Evolutionary conservation across 2,329 filamentous ascomycete species (phyloP).

Genomic region (Pseudocercospora cruenta): DNA sequence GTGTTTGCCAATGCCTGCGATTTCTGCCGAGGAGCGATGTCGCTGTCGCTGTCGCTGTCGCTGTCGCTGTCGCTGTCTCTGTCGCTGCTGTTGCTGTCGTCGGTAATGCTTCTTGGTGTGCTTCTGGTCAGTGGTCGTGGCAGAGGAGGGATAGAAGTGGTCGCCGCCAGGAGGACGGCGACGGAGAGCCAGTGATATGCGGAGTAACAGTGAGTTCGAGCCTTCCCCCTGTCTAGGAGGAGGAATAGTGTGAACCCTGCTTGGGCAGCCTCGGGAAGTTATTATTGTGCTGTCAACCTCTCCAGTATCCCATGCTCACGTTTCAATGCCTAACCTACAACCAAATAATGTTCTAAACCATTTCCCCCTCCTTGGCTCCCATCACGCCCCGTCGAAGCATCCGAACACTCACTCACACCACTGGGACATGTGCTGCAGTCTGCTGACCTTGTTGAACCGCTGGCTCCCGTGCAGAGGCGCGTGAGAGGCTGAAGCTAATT

Average conservation of each 20-base stretch:
- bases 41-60: neutral
- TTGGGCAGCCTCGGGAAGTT: neutral
- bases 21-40: constrained; percentile 5
- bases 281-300: neutral
- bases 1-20: constrained; percentile 2
- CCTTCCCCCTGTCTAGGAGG: neutral
- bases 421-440: neutral
- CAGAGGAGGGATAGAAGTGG: neutral
- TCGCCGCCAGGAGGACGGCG: neutral
- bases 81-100: neutral
- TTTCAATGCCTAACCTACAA: neutral
- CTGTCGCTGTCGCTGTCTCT: neutral
- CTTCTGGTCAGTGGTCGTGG: neutral
- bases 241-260: neutral
- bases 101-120: neutral
- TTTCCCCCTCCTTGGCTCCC: neutral
- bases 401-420: neutral
- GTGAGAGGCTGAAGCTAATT: neutral
- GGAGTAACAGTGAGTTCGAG: neutral
- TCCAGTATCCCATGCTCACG: constrained; percentile 4
- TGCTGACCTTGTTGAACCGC: neutral
- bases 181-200: neutral
- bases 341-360: neutral
- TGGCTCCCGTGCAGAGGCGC: neutral
- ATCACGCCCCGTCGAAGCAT: neutral